Evolutionary conservation across 164 flowering plant species (phyloP), one percentile per base, ranked within the genome.

Genomic region (Taxillus chinensis): DNA sequence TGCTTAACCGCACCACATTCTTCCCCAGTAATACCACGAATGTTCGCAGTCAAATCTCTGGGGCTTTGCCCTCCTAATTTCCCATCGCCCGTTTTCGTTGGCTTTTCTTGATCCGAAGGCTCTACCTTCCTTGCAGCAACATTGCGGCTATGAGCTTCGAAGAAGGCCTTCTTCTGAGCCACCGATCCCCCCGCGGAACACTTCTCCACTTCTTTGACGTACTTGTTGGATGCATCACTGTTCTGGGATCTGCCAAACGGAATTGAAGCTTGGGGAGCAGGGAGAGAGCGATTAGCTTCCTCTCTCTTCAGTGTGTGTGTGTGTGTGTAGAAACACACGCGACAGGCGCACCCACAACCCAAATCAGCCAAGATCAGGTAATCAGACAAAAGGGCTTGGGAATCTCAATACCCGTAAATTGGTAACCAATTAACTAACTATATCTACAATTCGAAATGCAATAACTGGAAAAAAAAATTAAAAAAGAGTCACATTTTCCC

Each of bases 201-300:
- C 84, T 83, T 92, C 75, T 75, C 96, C 39, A 83, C 98, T 78
- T 92, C 98, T 70, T 92, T 95, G 83, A 89, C 70, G 66, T 92
- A 87, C 82, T 87, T 89, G 43, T 89, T 87, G 41, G 80, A 90
- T 2, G 84, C 72, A 68, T 83, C 89, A 69, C 81, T 82, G 71
- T 80, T 82, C 72, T 80, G 90, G 71, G 84, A 92, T 71, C 86
- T 84, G 64, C 96, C 95, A 66, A 89, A 86, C 0, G 96, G 87
- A 55, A 92, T 73, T 7, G 95, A 89, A 63, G 70, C 84, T 67
- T 83, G 77, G 37, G 81, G 69, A 61, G 39, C 70, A 56, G 75
- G 67, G 43, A 69, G 69, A 59, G 78, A 40, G 8, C 73, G 45
- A 42, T 27, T 27, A 0, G 65, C 67, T 13, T 69, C 62, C 69